Conservation (phyloP, 1,284 basidiomycete genomes). For the Ceratobasidium theobromae region DNA sequence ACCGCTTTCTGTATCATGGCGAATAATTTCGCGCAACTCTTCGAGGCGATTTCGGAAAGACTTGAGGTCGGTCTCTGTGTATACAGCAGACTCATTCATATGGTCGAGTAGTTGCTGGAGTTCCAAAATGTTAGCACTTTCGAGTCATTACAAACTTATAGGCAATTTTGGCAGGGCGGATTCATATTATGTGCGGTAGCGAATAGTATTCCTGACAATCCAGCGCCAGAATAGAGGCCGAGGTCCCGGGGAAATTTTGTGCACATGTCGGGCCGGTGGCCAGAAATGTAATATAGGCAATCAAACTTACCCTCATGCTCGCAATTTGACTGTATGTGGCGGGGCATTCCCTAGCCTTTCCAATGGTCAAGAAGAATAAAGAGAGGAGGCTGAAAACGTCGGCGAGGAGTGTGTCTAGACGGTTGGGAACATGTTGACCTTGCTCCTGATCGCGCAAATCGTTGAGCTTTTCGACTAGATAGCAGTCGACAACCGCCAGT, state of each 20-base stretch:
- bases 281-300: neutral
- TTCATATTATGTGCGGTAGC: neutral
- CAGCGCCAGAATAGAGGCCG: neutral
- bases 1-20: slow-evolving; percentile 75
- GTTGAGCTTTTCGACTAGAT: slow-evolving; percentile 56
- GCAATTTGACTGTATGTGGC: slow-evolving; percentile 93
- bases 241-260: neutral
- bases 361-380: slow-evolving; percentile 92
- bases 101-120: slow-evolving; percentile 86
- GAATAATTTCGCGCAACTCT: slow-evolving; percentile 81
- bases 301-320: slow-evolving; percentile 79
- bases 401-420: slow-evolving; percentile 87
- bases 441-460: slow-evolving; percentile 78
- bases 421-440: slow-evolving; percentile 72
- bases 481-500: neutral
- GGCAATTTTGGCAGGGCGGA: neutral
- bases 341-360: slow-evolving; percentile 88
- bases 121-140: neutral
- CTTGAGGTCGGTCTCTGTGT: slow-evolving; percentile 84
- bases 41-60: slow-evolving; percentile 80
- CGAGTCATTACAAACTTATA: neutral
- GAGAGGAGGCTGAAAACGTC: slow-evolving; percentile 91
- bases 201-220: neutral
- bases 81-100: slow-evolving; percentile 91
- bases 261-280: neutral